These are phyloP conservation scores for Tephrocybe sp. DNA, from an alignment of 768 basidiomycete genomes.

Conservation along the genomic window DNA sequence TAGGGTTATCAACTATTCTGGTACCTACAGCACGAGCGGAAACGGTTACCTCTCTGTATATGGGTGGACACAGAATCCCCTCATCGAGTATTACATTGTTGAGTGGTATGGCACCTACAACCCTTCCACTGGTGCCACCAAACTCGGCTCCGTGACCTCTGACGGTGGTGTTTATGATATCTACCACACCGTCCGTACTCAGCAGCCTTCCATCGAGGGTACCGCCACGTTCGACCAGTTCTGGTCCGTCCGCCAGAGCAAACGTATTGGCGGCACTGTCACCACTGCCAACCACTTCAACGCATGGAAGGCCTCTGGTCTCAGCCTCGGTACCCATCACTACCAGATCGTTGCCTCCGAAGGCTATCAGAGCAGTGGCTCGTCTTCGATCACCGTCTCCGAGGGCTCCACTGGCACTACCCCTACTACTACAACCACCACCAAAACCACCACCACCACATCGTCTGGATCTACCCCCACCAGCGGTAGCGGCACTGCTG, in stretches of 20 bases:
- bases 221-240: constrained; percentile 45
- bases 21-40: constrained; percentile 33
- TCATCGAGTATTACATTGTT: constrained; percentile 46
- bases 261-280: constrained; percentile 33
- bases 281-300: constrained; percentile 39
- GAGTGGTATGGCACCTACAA: constrained; percentile 40
- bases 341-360: constrained; percentile 48
- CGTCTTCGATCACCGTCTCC: constrained; percentile 14
- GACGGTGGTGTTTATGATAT: constrained; percentile 44
- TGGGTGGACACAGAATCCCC: constrained; percentile 42
- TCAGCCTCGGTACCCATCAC: constrained; percentile 36
- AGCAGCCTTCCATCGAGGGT: constrained; percentile 41
- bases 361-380: constrained; percentile 39
- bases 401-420: not conserved
- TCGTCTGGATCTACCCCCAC: not conserved
- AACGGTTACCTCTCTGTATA: constrained; percentile 43
- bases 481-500: not conserved
- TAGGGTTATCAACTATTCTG: constrained; percentile 36
- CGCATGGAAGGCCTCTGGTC: constrained; percentile 36
- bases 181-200: constrained; percentile 33
- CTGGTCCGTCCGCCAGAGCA: constrained; percentile 40
- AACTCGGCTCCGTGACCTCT: constrained; percentile 36
- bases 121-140: constrained; percentile 29
- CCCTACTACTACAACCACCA: not conserved
- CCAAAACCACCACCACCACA: not conserved